These are phyloP conservation scores for Xylaria intraflava DNA, from an alignment of 495 filamentous ascomycete genomes.

Conservation along the genomic window DNA sequence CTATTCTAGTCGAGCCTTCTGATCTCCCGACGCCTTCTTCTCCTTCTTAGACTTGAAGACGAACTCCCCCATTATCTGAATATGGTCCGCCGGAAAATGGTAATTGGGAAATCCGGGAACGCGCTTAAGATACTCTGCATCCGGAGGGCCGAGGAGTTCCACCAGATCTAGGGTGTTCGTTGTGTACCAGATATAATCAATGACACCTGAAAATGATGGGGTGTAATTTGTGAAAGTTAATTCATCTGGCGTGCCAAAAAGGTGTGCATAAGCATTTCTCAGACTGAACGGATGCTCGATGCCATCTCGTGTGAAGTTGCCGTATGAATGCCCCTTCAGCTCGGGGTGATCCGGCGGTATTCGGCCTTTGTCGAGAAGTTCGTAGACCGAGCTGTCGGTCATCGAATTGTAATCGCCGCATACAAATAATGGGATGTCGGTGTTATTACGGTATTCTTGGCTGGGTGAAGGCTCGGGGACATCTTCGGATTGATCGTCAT, in stretches of 20 bases:
- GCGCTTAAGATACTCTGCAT: slow-evolving; percentile 78
- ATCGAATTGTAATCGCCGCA: slow-evolving; percentile 96
- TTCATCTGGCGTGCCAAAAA: slow-evolving; percentile 61
- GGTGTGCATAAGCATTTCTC: slow-evolving; percentile 73
- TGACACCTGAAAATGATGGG: slow-evolving; percentile 77
- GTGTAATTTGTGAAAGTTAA: slow-evolving; percentile 94
- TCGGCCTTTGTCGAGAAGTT: slow-evolving; percentile 69
- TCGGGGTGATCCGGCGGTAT: slow-evolving; percentile 70
- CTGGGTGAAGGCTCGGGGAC: slow-evolving; percentile 45
- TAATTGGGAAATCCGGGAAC: slow-evolving; percentile 96
- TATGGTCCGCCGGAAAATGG: slow-evolving; percentile 95
- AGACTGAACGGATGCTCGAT: slow-evolving; percentile 92
- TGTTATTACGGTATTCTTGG: slow-evolving; percentile 71
- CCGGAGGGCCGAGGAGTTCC: slow-evolving; percentile 81
- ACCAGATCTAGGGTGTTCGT: slow-evolving; percentile 85
- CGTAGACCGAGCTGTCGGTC: slow-evolving; percentile 76
- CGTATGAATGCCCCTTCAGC: slow-evolving; percentile 64
- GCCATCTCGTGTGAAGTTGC: slow-evolving; percentile 83
- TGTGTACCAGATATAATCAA: slow-evolving; percentile 97
- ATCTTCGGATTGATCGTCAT: slow-evolving; percentile 24
- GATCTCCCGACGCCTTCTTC: slow-evolving; percentile 54
- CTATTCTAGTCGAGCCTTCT: slow-evolving; percentile 29
- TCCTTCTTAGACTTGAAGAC: slow-evolving; percentile 81
- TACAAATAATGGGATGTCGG: slow-evolving; percentile 83
- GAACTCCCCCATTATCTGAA: slow-evolving; percentile 89